Base-by-base conservation (phyloP, 106 monocot species). In the Xerophyta viscosa region DNA sequence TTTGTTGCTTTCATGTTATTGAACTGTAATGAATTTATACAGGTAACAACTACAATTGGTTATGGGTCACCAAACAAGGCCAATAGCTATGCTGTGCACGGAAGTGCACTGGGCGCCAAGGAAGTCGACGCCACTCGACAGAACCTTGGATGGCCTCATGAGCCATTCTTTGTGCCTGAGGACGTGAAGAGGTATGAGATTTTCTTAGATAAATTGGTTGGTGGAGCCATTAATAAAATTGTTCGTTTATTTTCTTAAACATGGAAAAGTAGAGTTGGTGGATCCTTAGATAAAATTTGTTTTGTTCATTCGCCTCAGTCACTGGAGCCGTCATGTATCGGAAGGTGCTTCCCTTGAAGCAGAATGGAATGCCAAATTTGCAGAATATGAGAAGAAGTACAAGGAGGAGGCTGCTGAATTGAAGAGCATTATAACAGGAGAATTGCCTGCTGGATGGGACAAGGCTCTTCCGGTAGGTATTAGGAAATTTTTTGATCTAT, bases 81-180 rank as follows among this genome's bases (percentile, higher is more conserved):
- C n/a, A 80, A 86, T 66, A 66, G 66, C 10, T 80, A 86, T 54
- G 73, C 75, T 24, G 80, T 77, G 9, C 86, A 98, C 47, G 96
- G 89, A 17, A 81, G 81, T 64, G 96, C 96, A 24, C 55, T 98
- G 61, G 96, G 96, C 50, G 67, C 82, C 13, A 98, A 98, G 58
- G 96, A 98, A 65, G 96, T 98, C 24, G 96, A 98, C 25, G 89
- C 89, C 31, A 98, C 96, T 0, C 60, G 96, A 48, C 71, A 73
- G 60, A 98, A 98, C 68, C 89, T 86, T 53, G 80, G 66, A 47
- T 86, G 86, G 86, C 66, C 80, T 31, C 66, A 66, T 56, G 80
- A 86, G 46, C 80, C 86, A 25, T 86, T 86, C 77, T 73, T 73
- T 60, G 80, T 86, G 25, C 86, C 86, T 6, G 96, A 86, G 25